Base-by-base conservation (phyloP, 1,139 yeast species). In the Candida tunisiensis region DNA sequence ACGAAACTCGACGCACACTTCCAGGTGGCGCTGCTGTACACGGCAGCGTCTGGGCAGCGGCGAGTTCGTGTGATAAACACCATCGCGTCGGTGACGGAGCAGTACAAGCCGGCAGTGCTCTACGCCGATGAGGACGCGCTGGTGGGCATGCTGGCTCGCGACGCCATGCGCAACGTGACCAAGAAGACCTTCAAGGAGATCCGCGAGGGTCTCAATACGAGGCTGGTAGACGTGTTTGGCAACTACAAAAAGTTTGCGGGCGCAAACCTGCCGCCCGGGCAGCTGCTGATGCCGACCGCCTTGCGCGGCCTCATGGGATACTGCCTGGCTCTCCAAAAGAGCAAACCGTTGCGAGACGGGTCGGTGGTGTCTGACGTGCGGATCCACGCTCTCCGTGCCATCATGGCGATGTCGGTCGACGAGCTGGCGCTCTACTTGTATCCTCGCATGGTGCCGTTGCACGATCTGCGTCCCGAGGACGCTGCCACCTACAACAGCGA, bases 21-120 rank as follows among this genome's bases (percentile, higher is more conserved):
- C 59, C 99, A 88, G 53, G 78, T 82, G 2, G 96, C 96, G 0
- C 41, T 88, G 24, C 58, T 91, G 30, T 83, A 82, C 47, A 88
- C 96, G 0, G 78, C 85, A 28, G 45, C 60, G 3, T 60, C 60
- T 29, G 98, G 99, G 17, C 54, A 62, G 8, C 61, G 96, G 38
- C 74, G 80, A 38, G 91, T 88, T 8, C 64, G 99, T 37, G 83
- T 83, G 8, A 67, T 80, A 28, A 88, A 91, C 45, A 56, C 71
- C 33, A 74, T 74, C n/a, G 69, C 82, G 25, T 80, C 93, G 0
- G 88, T 82, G 8, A 69, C 91, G 6, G 78, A 74, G 36, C 64
- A 79, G 30, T 57, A 77, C 28, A 67, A 67, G 31, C 85, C 77
- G 30, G 74, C 80, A 3, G 78, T 80, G 54, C 69, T 72, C 36